Evolutionary conservation across 306 rosid genomes (phyloP), one percentile per base, ranked within the genome.

Genomic region (Fagus crenata): DNA sequence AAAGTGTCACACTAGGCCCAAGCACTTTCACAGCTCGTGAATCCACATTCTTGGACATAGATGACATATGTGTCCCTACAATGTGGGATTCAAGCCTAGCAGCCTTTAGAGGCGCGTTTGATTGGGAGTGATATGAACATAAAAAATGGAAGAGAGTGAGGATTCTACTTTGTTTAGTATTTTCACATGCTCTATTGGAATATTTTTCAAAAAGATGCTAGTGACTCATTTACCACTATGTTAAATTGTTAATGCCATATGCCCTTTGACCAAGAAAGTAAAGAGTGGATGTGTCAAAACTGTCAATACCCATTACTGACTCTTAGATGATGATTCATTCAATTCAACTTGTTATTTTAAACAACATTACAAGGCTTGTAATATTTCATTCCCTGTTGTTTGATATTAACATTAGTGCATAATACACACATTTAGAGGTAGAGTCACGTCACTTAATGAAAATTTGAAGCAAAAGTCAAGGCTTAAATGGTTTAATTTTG

Each of bases 151-250:
- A 56, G 43, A 41, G 28, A 2, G 18, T 7, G 33, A 36, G 59
- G 7, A 12, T 18, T 36, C 9, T 17, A 5, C 18, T 17, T 51
- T 40, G 28, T 37, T 35, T 43, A 1, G 36, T 51, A 1, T 9
- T 28, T 67, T 64, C 72, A 81, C 67, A 65, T 81, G 78, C 53
- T 12, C 41, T 53, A 13, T 14, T 7, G 22, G 41, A 41, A 69
- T 71, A 32, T 39, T 49, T 46, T 61, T 31, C 1, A 69, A 40
- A 74, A n/a, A 33, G 72, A 37, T 40, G 69, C 1, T 1, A 1
- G 11, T 53, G 77, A 81, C 39, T 81, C 84, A 76, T 71, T 72
- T 11, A 31, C 74, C 77, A 81, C 80, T 61, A 75, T 15, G 56
- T 53, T 63, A 31, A n/a, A 69, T 75, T 14, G 33, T 69, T 40